Evolutionary conservation across 2,329 filamentous ascomycete genomes (phyloP).

Genomic region (Tolypocladium tropicale): DNA sequence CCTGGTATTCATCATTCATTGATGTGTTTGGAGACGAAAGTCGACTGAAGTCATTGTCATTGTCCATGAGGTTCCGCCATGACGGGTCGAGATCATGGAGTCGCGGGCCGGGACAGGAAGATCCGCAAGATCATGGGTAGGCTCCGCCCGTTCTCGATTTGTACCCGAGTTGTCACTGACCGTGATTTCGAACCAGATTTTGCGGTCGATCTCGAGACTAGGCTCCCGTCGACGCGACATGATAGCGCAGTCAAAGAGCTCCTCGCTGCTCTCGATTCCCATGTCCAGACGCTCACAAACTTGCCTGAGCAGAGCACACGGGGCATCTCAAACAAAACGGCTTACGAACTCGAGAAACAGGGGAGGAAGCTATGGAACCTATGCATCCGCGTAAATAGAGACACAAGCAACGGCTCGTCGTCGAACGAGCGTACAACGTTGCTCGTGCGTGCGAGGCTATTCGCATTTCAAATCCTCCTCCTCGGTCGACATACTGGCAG

Average conservation of each 20-base stretch:
- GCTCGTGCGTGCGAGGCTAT: constrained; percentile 30
- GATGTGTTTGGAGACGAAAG: background rate
- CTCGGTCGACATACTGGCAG: constrained; percentile 31
- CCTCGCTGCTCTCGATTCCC: constrained; percentile 16
- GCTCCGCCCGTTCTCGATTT: background rate
- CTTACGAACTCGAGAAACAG: constrained; percentile 38
- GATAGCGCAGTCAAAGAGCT: constrained; percentile 32
- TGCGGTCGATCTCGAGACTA: constrained; percentile 13
- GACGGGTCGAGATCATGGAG: constrained; percentile 8
- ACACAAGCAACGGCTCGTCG: constrained; percentile 7
- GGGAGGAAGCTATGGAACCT: constrained; percentile 59
- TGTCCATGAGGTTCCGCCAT: constrained; percentile 6
- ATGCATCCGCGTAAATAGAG: constrained; percentile 40
- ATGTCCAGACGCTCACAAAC: constrained; percentile 12
- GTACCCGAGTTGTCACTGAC: background rate
- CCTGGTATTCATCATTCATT: background rate
- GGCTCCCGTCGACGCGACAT: constrained; percentile 8
- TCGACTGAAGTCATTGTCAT: background rate
- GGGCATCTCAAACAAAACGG: background rate
- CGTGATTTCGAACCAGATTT: constrained; percentile 14
- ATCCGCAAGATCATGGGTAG: constrained; percentile 13
- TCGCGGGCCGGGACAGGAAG: constrained; percentile 11
- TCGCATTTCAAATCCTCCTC: constrained; percentile 61
- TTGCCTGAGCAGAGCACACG: constrained; percentile 2
- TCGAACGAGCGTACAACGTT: constrained; percentile 16